Conservation (phyloP, 2,329 filamentous ascomycete species). For the Apiospora sp. region DNA sequence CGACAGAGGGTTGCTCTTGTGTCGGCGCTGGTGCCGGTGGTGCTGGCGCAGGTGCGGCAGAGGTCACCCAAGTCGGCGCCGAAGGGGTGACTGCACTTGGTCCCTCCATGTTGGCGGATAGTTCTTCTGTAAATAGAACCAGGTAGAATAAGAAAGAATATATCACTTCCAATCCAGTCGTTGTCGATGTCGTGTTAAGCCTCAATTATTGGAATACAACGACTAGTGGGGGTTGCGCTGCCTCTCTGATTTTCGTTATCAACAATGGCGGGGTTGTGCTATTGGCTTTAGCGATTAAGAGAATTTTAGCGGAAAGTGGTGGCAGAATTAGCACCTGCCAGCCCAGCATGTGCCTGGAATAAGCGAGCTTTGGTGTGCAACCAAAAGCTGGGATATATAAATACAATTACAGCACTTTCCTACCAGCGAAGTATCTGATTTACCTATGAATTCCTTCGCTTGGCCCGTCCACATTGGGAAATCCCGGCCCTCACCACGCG, state of each 20-base stretch:
- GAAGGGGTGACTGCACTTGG: neutral
- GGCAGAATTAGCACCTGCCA: constrained; percentile 21
- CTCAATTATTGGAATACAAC: neutral
- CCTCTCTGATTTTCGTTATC: constrained; percentile 20
- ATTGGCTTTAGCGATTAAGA: constrained; percentile 12
- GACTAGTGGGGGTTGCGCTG: neutral
- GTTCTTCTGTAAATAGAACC: neutral
- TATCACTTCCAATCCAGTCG: neutral
- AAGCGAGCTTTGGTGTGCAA: neutral
- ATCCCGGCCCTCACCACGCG: neutral
- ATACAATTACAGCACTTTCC: neutral
- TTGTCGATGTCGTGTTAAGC: neutral
- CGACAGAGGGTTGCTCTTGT: neutral
- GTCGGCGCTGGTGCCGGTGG: neutral
- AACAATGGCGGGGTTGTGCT: constrained; percentile 10
- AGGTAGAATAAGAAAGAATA: neutral
- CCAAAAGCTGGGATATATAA: neutral
- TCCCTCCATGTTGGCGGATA: neutral
- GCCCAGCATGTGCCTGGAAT: neutral
- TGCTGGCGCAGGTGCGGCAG: neutral
- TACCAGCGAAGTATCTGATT: neutral
- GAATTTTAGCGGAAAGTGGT: constrained; percentile 24
- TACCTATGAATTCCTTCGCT: too few species aligned
- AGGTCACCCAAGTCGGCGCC: neutral
- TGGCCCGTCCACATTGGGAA: neutral